Base-by-base conservation (phyloP, 129 eudicot species). In the Centaurea solstitialis region DNA sequence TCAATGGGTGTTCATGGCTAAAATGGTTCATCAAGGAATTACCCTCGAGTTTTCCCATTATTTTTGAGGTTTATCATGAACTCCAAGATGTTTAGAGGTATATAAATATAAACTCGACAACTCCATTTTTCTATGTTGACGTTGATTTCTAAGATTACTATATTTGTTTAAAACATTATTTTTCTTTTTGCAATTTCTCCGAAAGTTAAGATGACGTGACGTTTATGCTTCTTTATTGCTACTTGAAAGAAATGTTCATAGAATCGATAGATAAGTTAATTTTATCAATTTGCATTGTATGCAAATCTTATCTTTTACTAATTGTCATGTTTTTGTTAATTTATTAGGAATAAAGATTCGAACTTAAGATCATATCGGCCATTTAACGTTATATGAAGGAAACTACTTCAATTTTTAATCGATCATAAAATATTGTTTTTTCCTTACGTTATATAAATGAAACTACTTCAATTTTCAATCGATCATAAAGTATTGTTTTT, bases 1-100 rank as follows among this genome's bases (percentile, higher is more conserved):
- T 79, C 66, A 89, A 33, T 15, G 88, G 90, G 68, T 89, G 93
- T 57, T 78, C 79, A 53, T 86, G 93, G 66, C 87, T 79, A 66
- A 89, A 89, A 73, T 89, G 93, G 74, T 69, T 43, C 67, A 84
- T 79, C 15, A 80, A 21, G 47, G 83, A 70, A 35, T 28, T 41
- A 53, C 17, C 37, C 7, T 76, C 86, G 38, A 77, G 80, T 30
- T 41, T 77, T 66, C 83, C 86, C 88, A 86, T 86, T 22, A 72
- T 68, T 85, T 21, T 9, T 20, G 37, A 57, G 62, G 65, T 38
- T 57, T 68, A 6, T 75, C 50, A 23, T n/a, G 70, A 12, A 50
- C 64, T 47, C 28, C 12, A 68, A 15, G 65, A 17, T n/a, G 64
- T 8, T 28, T 66, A 74, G 74, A 12, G 30, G 15, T 17, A 64